Evolutionary conservation across 257 asterid species (phyloP).

Genomic region (Solanum ahanhuiri): DNA sequence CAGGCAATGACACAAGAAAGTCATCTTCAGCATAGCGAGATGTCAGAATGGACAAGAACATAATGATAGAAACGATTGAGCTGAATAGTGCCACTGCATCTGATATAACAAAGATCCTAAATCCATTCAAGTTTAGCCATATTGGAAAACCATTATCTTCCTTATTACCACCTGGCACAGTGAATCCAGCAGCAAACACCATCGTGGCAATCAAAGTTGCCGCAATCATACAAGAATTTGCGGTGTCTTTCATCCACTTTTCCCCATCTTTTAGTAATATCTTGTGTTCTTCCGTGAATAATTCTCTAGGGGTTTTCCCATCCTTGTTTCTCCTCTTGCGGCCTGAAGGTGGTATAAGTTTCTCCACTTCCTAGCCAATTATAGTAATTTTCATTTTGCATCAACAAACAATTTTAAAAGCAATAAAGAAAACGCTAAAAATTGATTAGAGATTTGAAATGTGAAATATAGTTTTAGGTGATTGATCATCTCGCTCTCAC

Average conservation of each 20-base stretch:
- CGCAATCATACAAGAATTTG: conserved; percentile 25
- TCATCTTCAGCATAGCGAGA: background rate
- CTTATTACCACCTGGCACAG: conserved; percentile 25
- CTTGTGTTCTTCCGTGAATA: conserved; percentile 17
- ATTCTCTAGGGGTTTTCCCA: conserved; percentile 1
- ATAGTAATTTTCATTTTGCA: background rate
- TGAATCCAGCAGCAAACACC: conserved; percentile 26
- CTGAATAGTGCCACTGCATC: conserved; percentile 7
- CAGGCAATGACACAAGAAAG: conserved; percentile 1
- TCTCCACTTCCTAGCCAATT: background rate
- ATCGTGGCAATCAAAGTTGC: conserved; percentile 26
- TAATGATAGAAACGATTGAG: conserved; percentile 1
- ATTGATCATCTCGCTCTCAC: background rate
- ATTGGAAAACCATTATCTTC: conserved; percentile 7
- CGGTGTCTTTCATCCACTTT: conserved; percentile 28
- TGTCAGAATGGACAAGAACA: conserved; percentile 7
- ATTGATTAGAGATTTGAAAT: no score
- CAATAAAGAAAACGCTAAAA: background rate
- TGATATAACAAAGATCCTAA: conserved; percentile 11
- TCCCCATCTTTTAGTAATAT: conserved; percentile 16
- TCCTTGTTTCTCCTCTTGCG: background rate
- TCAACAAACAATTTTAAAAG: background rate
- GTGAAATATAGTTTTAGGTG: background rate
- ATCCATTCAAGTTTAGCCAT: background rate
- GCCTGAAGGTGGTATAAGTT: conserved; percentile 3